These are phyloP conservation scores for Citrullus colocynthis DNA, from an alignment of 306 rosid genomes.

Conservation along the genomic window DNA sequence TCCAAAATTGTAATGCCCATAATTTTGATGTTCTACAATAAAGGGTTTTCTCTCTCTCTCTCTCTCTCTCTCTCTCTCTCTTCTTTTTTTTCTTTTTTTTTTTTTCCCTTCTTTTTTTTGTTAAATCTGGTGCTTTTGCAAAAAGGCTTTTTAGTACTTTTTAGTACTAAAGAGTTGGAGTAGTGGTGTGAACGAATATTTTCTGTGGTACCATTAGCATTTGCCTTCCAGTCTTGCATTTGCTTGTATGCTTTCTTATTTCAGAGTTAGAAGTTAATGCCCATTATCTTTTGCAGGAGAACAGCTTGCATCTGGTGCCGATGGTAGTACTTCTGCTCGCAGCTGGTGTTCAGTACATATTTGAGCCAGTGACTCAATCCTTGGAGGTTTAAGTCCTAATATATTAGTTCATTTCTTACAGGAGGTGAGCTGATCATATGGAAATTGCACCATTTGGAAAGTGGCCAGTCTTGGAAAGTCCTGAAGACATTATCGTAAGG, in stretches of 20 bases:
- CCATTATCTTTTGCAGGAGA: conserved; percentile 46
- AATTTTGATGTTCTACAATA: not conserved
- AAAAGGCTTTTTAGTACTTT: not conserved
- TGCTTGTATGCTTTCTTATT: not conserved
- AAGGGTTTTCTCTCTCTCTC: too few relatives aligned
- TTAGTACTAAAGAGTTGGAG: not conserved
- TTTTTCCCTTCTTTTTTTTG: not conserved
- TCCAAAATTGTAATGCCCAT: not conserved
- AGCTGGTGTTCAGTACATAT: not conserved
- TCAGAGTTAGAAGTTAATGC: not conserved
- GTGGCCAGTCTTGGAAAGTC: conserved; percentile 72
- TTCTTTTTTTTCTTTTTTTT: too few relatives aligned
- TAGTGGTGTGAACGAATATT: not conserved
- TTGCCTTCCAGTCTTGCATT: not conserved
- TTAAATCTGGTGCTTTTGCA: not conserved
- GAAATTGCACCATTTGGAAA: conserved; percentile 52
- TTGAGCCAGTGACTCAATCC: not conserved
- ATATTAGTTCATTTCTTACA: conserved; percentile 10
- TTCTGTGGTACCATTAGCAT: not conserved
- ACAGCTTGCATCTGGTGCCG: conserved; percentile 80
- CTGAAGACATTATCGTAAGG: conserved; percentile 60
- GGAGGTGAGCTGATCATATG: conserved; percentile 79
- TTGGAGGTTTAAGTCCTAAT: not conserved
- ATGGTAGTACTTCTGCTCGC: conserved; percentile 34
- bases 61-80: too few relatives aligned